Percentiles rank a stretch among this genome's conserved stretches.
Evolutionary conservation across 306 rosid genomes (phyloP).

Genomic region (Arachis stenosperma): DNA sequence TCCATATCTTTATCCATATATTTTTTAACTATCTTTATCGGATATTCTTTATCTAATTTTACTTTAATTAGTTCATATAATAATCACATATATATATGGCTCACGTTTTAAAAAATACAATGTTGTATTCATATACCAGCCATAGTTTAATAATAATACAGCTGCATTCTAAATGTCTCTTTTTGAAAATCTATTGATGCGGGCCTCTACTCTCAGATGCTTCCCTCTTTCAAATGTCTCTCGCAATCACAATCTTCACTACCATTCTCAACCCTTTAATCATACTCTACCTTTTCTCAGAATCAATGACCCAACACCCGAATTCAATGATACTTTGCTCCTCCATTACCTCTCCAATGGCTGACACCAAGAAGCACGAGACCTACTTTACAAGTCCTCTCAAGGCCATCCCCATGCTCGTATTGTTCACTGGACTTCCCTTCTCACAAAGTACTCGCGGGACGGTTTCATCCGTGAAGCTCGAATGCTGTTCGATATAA

Average conservation of each 20-base stretch:
- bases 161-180: no score
- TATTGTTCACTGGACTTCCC: slow-evolving; percentile 59
- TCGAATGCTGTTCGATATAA: slow-evolving; percentile 57
- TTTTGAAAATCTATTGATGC: slow-evolving; percentile 43
- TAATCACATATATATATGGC: no score
- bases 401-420: slow-evolving; percentile 32
- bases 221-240: slow-evolving; percentile 1
- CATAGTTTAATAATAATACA: no score
- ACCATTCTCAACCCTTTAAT: slow-evolving; percentile 16
- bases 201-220: slow-evolving; percentile 35
- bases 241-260: not conserved
- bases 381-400: slow-evolving; percentile 45
- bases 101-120: no score
- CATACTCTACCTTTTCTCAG: slow-evolving; percentile 25
- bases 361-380: slow-evolving; percentile 53
- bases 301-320: slow-evolving; percentile 28
- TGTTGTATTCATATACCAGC: no score
- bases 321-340: slow-evolving; percentile 48
- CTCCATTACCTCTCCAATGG: slow-evolving; percentile 44
- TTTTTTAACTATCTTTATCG: no score
- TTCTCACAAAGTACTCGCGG: slow-evolving; percentile 53
- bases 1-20: no score
- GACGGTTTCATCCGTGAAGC: slow-evolving; percentile 55
- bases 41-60: no score
- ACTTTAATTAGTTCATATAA: no score